phyloP scores from a whole-genome alignment of 768 basidiomycete species.

The Collybia mongolica region DNA sequence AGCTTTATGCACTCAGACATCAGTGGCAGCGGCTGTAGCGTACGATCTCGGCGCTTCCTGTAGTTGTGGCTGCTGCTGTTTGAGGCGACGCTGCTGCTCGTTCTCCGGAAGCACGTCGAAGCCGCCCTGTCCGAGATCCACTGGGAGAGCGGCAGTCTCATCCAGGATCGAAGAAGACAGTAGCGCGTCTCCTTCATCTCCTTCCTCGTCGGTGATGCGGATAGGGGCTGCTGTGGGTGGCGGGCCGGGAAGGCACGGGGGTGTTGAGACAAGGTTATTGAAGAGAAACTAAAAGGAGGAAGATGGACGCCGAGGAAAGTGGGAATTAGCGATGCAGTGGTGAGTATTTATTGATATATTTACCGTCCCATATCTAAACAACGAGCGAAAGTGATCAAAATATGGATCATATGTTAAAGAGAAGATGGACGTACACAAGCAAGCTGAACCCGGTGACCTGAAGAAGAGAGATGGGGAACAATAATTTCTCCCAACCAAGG shows the following conservation, averaged over 20 bases:
- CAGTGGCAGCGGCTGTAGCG: too few species aligned
- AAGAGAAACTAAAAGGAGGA: constrained; percentile 67
- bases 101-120: constrained; percentile 76
- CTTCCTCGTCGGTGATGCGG: constrained; percentile 50
- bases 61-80: constrained; percentile 12
- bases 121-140: constrained; percentile 78
- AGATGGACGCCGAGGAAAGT: not conserved
- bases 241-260: constrained; percentile 60
- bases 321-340: constrained; percentile 5
- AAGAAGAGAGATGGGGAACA: constrained; percentile 78
- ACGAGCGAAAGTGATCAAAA: constrained; percentile 9
- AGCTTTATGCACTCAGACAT: too few species aligned
- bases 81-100: constrained; percentile 28
- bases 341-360: constrained; percentile 20
- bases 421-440: constrained; percentile 69
- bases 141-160: constrained; percentile 82
- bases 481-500: constrained; percentile 86
- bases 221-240: constrained; percentile 26
- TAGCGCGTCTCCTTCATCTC: constrained; percentile 58
- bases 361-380: constrained; percentile 80
- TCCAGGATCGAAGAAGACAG: constrained; percentile 51
- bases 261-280: constrained; percentile 74
- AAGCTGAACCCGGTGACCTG: constrained; percentile 85
- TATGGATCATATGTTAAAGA: not conserved
- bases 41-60: constrained; percentile 4